Base-by-base conservation (phyloP, 345 rosid species). In the Erucastrum elatum region DNA sequence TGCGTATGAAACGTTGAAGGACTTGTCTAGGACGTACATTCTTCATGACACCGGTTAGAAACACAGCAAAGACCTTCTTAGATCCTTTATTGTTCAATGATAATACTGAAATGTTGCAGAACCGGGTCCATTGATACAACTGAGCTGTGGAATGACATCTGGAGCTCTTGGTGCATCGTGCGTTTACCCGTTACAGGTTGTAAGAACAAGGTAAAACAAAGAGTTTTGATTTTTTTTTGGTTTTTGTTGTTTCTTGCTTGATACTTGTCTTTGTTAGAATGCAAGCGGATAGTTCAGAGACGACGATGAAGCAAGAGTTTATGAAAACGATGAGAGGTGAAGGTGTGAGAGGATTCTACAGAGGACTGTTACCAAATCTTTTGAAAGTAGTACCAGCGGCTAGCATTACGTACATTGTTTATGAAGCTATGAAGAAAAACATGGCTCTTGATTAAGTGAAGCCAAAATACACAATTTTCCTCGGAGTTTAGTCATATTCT, bases 141-240 rank as follows among this genome's bases (percentile, higher is more conserved):
- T 96, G 71, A 89, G 98, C 59, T 93, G 98, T 76, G 99, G 98
- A 75, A 96, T 89, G 83, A 78, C 91, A 35, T 93, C 99, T 3
- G 98, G 94, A 84, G 89, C 91, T 71, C 88, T 93, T 41, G 99
- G 97, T 70, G 99, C 99, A 68, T 87, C 94, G 10, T 91, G 96
- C 69, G 99, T 90, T 74, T 96, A 96, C 82, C 99, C 99, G n/a
- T 87, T 96, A 84, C 99, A 93, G 86, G 99, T 96, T 68, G 83
- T 96, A 53, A 87, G 99, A 86, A 96, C 99, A 68, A 91, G 98
- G 98, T 96, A 90, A 49, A 49, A n/a, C 55, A 25, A 60, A 10
- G 5, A 39, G 8, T 34, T 21, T n/a, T n/a, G 17, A 4, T 0
- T 21, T 37, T 29, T 6, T 10, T 37, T 29, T 6, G 9, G n/a